These are phyloP conservation scores for Spiromastix sp. DNA, from an alignment of 2,329 filamentous ascomycete species.

Conservation along the genomic window DNA sequence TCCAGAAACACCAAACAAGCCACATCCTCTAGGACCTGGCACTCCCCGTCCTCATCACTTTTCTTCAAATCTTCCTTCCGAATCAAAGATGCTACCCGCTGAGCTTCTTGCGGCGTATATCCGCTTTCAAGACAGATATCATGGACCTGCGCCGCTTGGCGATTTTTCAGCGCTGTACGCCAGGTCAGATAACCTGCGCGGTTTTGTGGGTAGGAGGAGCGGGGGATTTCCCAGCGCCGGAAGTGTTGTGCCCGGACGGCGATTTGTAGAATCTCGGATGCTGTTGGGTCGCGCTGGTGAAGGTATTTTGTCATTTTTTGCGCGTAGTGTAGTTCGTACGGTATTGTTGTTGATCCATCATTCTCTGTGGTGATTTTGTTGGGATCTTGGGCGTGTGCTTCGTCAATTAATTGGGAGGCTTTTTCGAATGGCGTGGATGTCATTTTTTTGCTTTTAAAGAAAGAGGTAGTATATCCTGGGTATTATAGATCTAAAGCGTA, in stretches of 20 bases:
- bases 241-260: constrained; percentile 81
- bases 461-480: too few relatives aligned
- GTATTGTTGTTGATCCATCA: constrained; percentile 36
- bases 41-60: constrained; percentile 35
- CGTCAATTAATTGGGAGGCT: constrained; percentile 61
- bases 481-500: too few relatives aligned
- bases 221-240: constrained; percentile 73
- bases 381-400: constrained; percentile 59
- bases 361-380: constrained; percentile 37
- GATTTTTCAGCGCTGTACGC: constrained; percentile 62
- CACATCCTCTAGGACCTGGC: constrained; percentile 71
- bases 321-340: constrained; percentile 77
- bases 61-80: constrained; percentile 61
- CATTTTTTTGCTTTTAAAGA: too few relatives aligned
- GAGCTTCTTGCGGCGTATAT: constrained; percentile 44
- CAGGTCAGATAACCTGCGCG: constrained; percentile 69
- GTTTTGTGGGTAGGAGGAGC: constrained; percentile 61
- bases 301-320: constrained; percentile 70
- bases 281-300: constrained; percentile 45
- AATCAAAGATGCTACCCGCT: constrained; percentile 59
- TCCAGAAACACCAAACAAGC: constrained; percentile 82
- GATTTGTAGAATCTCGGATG: constrained; percentile 58
- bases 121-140: constrained; percentile 44
- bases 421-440: constrained; percentile 25
- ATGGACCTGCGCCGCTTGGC: constrained; percentile 53